phyloP scores from a whole-genome alignment of 306 rosid genomes.

The Citrullus amarus region DNA sequence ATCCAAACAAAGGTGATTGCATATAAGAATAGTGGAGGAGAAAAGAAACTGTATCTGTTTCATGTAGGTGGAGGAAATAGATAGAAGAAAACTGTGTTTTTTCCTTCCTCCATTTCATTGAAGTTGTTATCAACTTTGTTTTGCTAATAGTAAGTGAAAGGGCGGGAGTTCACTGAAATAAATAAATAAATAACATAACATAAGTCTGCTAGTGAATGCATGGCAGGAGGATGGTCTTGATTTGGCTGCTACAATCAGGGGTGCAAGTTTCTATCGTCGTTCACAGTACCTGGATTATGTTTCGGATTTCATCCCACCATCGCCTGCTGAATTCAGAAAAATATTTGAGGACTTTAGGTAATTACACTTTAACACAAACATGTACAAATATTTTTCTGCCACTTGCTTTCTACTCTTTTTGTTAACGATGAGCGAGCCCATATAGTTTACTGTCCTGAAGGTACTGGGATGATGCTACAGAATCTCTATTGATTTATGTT shows the following conservation, averaged over 20 bases:
- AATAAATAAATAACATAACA: not conserved
- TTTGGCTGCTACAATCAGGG: conserved; percentile 52
- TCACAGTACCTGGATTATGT: conserved; percentile 45
- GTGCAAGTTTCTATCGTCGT: conserved; percentile 60
- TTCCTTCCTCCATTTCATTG: not conserved
- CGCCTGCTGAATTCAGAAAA: conserved; percentile 33
- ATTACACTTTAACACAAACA: not conserved
- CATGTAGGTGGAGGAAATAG: not conserved
- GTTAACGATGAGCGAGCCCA: not conserved
- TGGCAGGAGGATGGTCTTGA: conserved; percentile 66
- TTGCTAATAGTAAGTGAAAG: not conserved
- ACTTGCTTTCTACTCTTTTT: not conserved
- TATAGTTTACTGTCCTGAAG: not conserved
- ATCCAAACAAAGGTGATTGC: not conserved
- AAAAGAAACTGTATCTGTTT: not conserved
- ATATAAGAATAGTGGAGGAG: not conserved
- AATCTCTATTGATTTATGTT: not conserved
- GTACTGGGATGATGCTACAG: not conserved
- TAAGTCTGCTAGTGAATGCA: conserved; percentile 8
- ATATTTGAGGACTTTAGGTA: conserved; percentile 34
- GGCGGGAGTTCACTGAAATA: not conserved
- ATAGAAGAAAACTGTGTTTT: not conserved
- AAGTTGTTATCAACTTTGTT: not conserved
- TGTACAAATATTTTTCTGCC: not conserved
- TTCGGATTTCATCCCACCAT: conserved; percentile 62